These are phyloP conservation scores for Ceratobasidium sp. DNA, from an alignment of 1,284 basidiomycete genomes.

Conservation along the genomic window DNA sequence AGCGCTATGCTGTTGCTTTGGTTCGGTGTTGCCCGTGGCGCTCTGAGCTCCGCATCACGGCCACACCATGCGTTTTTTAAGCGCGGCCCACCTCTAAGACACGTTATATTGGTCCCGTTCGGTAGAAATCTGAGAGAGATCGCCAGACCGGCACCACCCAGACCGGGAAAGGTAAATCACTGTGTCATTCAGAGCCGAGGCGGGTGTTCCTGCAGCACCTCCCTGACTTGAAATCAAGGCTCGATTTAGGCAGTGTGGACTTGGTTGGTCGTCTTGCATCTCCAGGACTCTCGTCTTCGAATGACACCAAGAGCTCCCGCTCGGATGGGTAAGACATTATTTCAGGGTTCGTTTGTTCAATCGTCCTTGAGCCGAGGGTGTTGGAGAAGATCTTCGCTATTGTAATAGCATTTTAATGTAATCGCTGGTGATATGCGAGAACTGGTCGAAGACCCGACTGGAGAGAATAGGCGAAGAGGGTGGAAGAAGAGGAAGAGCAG, in stretches of 20 bases:
- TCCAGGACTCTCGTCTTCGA: neutral
- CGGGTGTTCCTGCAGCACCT: no score
- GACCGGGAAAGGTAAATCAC: no score
- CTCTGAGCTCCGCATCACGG: no score
- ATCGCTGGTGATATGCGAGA: neutral
- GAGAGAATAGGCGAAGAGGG: constrained; percentile 16
- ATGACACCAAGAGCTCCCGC: neutral
- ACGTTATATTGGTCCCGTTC: no score
- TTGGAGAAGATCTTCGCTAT: neutral
- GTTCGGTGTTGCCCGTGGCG: no score
- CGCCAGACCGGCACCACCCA: no score
- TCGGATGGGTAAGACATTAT: neutral
- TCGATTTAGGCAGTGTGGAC: neutral
- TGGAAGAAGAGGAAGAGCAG: neutral
- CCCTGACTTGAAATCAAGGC: no score
- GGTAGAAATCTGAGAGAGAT: no score
- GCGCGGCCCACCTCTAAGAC: no score
- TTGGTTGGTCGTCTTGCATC: neutral
- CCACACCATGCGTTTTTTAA: no score
- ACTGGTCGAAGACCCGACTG: neutral
- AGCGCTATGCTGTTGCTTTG: no score
- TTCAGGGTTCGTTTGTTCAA: constrained; percentile 2
- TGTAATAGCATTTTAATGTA: neutral
- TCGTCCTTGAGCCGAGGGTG: neutral
- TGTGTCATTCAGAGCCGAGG: no score